These are phyloP conservation scores for Ceratocystis eucalypticola DNA, from an alignment of 2,329 filamentous ascomycete species.

Conservation along the genomic window DNA sequence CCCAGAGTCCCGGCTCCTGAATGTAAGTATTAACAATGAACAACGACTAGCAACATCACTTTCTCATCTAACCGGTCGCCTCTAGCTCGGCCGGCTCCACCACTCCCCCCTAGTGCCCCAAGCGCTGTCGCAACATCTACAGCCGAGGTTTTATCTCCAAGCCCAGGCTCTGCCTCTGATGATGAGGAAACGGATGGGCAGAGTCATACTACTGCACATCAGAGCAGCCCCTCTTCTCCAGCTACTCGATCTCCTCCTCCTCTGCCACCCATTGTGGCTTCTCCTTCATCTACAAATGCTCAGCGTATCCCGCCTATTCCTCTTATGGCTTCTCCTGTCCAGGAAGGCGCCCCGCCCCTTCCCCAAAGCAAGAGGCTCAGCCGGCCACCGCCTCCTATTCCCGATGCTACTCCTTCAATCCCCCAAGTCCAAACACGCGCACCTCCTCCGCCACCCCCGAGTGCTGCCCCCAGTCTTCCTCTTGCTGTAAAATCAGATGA, in stretches of 20 bases:
- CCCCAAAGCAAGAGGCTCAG: slow-evolving; percentile 41
- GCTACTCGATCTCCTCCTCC: slow-evolving; percentile 30
- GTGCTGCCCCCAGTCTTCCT: slow-evolving; percentile 30
- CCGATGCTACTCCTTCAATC: slow-evolving; percentile 36
- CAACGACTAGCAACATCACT: background rate
- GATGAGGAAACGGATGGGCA: slow-evolving; percentile 58
- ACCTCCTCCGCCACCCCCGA: slow-evolving; percentile 50
- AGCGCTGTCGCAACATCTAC: slow-evolving; percentile 39
- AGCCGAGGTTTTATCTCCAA: slow-evolving; percentile 47
- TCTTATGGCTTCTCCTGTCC: slow-evolving; percentile 27
- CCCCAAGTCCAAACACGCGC: slow-evolving; percentile 43
- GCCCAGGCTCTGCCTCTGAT: slow-evolving; percentile 72
- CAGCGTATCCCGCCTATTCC: slow-evolving; percentile 25
- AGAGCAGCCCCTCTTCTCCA: slow-evolving; percentile 30
- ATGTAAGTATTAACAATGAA: slow-evolving; percentile 35
- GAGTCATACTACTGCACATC: slow-evolving; percentile 23
- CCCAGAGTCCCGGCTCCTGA: slow-evolving; percentile 47
- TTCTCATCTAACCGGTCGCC: slow-evolving; percentile 5
- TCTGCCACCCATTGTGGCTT: slow-evolving; percentile 24
- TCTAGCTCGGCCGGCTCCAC: slow-evolving; percentile 49
- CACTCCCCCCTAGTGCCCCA: slow-evolving; percentile 37
- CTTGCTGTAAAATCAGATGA: slow-evolving; percentile 31
- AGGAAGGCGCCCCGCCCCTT: slow-evolving; percentile 33
- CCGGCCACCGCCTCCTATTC: slow-evolving; percentile 47
- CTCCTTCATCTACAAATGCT: slow-evolving; percentile 15